phyloP scores from a whole-genome alignment of 805 yeast genomes.

The Candida easanensis region DNA sequence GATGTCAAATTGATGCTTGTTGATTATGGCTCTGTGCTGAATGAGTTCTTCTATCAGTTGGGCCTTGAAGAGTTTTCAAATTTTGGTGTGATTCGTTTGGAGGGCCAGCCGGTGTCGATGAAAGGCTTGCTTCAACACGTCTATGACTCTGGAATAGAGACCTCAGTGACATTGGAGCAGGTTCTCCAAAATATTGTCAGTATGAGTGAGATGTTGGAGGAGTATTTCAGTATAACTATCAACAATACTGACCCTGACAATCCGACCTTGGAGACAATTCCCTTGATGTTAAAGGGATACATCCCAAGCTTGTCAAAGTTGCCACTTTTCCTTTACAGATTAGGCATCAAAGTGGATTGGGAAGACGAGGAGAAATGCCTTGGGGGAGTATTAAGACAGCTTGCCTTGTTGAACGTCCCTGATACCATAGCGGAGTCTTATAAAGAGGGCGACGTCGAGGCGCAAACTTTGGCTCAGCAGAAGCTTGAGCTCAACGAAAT shows the following conservation, averaged over 20 bases:
- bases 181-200: slow-evolving; percentile 31
- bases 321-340: slow-evolving; percentile 59
- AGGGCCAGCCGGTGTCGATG: slow-evolving; percentile 24
- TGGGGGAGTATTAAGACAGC: slow-evolving; percentile 57
- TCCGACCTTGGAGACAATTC: slow-evolving; percentile 50
- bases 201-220: slow-evolving; percentile 77
- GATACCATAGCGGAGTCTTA: slow-evolving; percentile 37
- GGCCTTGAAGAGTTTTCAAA: slow-evolving; percentile 77
- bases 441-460: slow-evolving; percentile 23
- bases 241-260: slow-evolving; percentile 24
- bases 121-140: slow-evolving; percentile 7
- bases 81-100: slow-evolving; percentile 59
- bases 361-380: slow-evolving; percentile 67
- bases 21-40: slow-evolving; percentile 70
- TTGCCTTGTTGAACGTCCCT: slow-evolving; percentile 75
- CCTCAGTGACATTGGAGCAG: slow-evolving; percentile 25
- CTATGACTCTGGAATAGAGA: slow-evolving; percentile 15
- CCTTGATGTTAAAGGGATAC: slow-evolving; percentile 65
- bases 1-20: slow-evolving; percentile 75
- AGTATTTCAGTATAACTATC: slow-evolving; percentile 66
- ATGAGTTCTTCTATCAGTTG: slow-evolving; percentile 77
- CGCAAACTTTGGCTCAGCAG: slow-evolving; percentile 25
- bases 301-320: slow-evolving; percentile 62
- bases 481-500: slow-evolving; percentile 31
- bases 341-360: slow-evolving; percentile 63